These are phyloP conservation scores for Pseudocercospora eumusae DNA, from an alignment of 2,329 filamentous ascomycete species.

Conservation along the genomic window DNA sequence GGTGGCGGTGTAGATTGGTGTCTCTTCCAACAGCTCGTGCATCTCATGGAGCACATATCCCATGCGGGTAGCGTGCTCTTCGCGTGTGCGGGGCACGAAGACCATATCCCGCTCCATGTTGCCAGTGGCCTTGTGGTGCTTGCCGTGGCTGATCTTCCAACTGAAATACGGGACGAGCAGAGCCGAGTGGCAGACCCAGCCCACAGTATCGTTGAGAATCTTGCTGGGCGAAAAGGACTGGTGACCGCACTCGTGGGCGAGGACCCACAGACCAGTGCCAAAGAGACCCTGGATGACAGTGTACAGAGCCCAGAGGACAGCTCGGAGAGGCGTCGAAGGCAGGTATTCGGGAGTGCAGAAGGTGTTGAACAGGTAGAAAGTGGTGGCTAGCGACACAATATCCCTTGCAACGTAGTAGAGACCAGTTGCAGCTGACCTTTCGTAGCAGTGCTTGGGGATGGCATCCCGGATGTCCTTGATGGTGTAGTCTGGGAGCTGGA, in stretches of 20 bases:
- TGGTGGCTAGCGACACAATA: conserved; percentile 67
- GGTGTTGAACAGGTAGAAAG: conserved; percentile 86
- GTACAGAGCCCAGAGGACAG: conserved; percentile 65
- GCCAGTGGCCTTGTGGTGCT: conserved; percentile 99
- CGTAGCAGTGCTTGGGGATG: conserved; percentile 92
- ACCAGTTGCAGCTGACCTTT: conserved; percentile 75
- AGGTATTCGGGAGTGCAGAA: conserved; percentile 84
- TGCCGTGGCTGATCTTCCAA: conserved; percentile 98
- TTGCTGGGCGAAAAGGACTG: conserved; percentile 94
- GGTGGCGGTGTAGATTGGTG: conserved; percentile 75
- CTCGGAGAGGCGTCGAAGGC: conserved; percentile 67
- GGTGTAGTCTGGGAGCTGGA: conserved; percentile 90
- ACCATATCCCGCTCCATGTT: conserved; percentile 99
- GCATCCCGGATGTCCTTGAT: conserved; percentile 97
- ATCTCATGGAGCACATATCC: conserved; percentile 79
- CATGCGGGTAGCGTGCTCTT: conserved; percentile 73
- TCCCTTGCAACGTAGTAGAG: conserved; percentile 85
- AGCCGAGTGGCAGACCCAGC: conserved; percentile 85
- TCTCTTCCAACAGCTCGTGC: conserved; percentile 88
- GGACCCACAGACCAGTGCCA: conserved; percentile 90
- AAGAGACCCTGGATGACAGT: conserved; percentile 89
- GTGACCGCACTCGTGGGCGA: conserved; percentile 97
- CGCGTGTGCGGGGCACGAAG: conserved; percentile 89
- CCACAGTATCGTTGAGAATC: conserved; percentile 84
- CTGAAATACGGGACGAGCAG: conserved; percentile 97